A percentile compares a stretch with the other conserved stretches of the same genome.
phyloP scores from a whole-genome alignment of 345 rosid species.

The Pistacia vera region DNA sequence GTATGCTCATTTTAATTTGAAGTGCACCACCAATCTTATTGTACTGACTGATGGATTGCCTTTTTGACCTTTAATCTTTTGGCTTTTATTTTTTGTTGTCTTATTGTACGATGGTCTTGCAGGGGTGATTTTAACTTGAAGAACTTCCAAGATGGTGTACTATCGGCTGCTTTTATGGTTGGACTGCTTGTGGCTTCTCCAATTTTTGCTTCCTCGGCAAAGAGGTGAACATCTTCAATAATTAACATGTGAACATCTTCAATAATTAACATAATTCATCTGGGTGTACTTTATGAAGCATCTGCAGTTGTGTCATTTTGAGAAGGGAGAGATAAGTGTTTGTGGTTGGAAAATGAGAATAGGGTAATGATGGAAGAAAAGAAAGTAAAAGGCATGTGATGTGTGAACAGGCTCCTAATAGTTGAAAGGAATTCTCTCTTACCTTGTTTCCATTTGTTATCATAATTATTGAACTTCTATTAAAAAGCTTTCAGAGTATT shows the following conservation, averaged over 20 bases:
- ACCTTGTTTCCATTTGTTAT: background rate
- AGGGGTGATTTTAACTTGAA: slow-evolving; percentile 80
- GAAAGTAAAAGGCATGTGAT: background rate
- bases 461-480: background rate
- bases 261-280: background rate
- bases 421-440: background rate
- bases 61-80: slow-evolving; percentile 5
- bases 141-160: slow-evolving; percentile 89
- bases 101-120: slow-evolving; percentile 22
- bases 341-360: too few species aligned
- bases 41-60: background rate
- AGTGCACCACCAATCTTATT: background rate
- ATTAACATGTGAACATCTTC: slow-evolving; percentile 29
- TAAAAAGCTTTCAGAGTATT: too few species aligned
- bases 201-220: slow-evolving; percentile 84
- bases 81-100: slow-evolving; percentile 2
- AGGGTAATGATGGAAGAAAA: background rate
- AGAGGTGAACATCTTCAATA: slow-evolving; percentile 46
- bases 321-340: background rate
- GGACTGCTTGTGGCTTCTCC: slow-evolving; percentile 94
- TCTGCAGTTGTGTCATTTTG: background rate
- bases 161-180: slow-evolving; percentile 96
- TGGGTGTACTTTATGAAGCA: background rate
- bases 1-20: background rate
- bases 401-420: background rate